A percentile compares a stretch with the other conserved stretches of the same genome.
Evolutionary conservation across 306 rosid species (phyloP).

Genomic region (Begonia peltatifolia): DNA sequence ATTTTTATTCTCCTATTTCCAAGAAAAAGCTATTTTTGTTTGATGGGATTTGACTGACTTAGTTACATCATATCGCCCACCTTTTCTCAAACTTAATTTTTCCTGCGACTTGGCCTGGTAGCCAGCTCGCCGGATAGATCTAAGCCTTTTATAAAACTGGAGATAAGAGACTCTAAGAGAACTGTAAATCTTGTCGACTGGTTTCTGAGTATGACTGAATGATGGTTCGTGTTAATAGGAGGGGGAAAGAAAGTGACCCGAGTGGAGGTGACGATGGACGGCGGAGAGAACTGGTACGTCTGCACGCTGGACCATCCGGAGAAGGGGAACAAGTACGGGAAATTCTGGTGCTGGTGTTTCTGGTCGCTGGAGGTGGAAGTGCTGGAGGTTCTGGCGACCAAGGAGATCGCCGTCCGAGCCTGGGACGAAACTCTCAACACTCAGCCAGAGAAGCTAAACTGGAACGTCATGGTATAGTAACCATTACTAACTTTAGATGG

Average conservation of each 20-base stretch:
- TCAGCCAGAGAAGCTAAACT: constrained; percentile 73
- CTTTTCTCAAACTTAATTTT: too few relatives aligned
- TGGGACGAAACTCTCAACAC: constrained; percentile 83
- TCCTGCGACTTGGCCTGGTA: too few relatives aligned
- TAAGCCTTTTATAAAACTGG: too few relatives aligned
- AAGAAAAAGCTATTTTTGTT: too few relatives aligned
- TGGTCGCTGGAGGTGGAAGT: constrained; percentile 74
- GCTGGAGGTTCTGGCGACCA: constrained; percentile 40
- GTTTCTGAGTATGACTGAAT: too few relatives aligned
- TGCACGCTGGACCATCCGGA: constrained; percentile 44
- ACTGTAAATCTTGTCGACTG: too few relatives aligned
- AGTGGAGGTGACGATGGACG: constrained; percentile 71
- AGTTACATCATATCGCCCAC: too few relatives aligned
- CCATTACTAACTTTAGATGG: too few relatives aligned
- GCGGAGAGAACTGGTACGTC: constrained; percentile 71
- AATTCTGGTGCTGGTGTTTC: constrained; percentile 91
- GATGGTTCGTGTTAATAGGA: constrained; percentile 17
- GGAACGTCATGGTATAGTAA: constrained; percentile 64
- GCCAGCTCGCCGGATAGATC: too few relatives aligned
- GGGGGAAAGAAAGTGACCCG: constrained; percentile 90
- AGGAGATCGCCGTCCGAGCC: constrained; percentile 66
- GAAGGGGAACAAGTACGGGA: constrained; percentile 62
- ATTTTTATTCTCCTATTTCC: too few relatives aligned
- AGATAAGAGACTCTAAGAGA: too few relatives aligned
- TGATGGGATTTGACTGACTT: too few relatives aligned